phyloP scores from a whole-genome alignment of 305 asterid species.

The Plantago coronopus region DNA sequence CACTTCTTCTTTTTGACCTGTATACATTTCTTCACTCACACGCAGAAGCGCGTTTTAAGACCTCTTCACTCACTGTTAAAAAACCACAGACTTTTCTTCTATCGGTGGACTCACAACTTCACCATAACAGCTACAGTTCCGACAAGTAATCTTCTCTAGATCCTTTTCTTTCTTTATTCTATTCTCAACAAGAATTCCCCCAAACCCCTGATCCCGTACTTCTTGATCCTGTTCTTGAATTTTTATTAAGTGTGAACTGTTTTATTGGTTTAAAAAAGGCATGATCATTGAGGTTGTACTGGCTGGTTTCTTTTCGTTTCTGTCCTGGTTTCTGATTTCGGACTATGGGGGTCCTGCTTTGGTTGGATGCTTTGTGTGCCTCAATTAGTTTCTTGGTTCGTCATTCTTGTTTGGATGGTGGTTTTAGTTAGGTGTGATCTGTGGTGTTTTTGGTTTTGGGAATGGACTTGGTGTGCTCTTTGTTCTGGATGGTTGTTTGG shows the following conservation, averaged over 20 bases:
- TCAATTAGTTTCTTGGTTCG: constrained; percentile 32
- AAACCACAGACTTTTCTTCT: constrained; percentile 1
- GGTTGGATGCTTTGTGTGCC: constrained; percentile 27
- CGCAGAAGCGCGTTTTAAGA: not conserved
- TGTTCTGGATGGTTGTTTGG: too few relatives aligned
- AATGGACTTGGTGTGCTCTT: constrained; percentile 3
- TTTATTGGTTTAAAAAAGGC: constrained; percentile 14
- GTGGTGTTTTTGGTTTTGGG: constrained; percentile 11
- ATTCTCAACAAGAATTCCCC: constrained; percentile 9
- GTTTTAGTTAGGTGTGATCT: constrained; percentile 9
- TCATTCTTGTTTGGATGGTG: constrained; percentile 14
- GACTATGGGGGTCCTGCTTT: constrained; percentile 27
- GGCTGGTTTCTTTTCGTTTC: constrained; percentile 28
- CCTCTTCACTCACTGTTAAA: not conserved
- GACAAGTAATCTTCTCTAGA: constrained; percentile 36
- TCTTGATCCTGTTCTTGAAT: constrained; percentile 29
- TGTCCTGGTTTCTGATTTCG: constrained; percentile 28
- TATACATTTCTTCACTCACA: too few relatives aligned
- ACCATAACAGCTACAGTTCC: constrained; percentile 24
- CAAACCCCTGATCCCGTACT: constrained; percentile 3
- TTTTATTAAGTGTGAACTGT: constrained; percentile 16
- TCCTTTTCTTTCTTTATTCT: constrained; percentile 13
- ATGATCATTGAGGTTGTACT: constrained; percentile 35
- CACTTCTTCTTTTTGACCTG: too few relatives aligned
- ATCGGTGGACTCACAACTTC: constrained; percentile 38